These are phyloP conservation scores for Penicillium vulpinum DNA, from an alignment of 2,329 filamentous ascomycete species.

Conservation along the genomic window DNA sequence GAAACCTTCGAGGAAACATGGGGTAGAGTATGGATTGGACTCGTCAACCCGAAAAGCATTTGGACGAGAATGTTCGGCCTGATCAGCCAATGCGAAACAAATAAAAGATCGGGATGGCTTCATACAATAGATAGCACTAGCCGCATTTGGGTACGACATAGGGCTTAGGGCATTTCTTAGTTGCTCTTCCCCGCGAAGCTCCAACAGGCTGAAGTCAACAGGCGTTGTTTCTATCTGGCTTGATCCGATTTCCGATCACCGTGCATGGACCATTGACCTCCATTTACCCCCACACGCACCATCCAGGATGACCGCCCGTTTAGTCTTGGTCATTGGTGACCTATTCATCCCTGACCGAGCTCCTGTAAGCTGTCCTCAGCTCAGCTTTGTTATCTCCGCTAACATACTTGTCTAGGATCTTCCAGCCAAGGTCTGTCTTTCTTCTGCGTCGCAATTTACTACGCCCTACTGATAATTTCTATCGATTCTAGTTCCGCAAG, in stretches of 20 bases:
- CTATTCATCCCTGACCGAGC: slow-evolving; percentile 91
- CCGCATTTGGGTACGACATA: not conserved
- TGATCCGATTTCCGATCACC: not conserved
- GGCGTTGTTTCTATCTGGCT: slow-evolving; percentile 3
- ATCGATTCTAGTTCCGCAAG: slow-evolving; percentile 70
- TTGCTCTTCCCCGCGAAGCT: slow-evolving; percentile 23
- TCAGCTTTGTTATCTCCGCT: slow-evolving; percentile 18
- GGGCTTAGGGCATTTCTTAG: slow-evolving; percentile 19
- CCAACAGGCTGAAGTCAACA: slow-evolving; percentile 10
- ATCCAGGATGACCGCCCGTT: slow-evolving; percentile 70
- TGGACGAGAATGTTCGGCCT: slow-evolving; percentile 16
- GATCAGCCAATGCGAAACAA: slow-evolving; percentile 17
- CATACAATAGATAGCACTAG: slow-evolving; percentile 6
- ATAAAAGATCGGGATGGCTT: not conserved
- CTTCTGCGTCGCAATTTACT: not conserved
- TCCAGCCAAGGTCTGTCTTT: slow-evolving; percentile 70
- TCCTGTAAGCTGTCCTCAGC: slow-evolving; percentile 55
- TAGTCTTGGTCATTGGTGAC: slow-evolving; percentile 89
- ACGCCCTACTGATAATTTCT: not conserved
- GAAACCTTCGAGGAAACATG: not conserved
- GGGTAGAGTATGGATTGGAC: slow-evolving; percentile 8
- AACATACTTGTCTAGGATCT: slow-evolving; percentile 61
- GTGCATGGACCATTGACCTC: slow-evolving; percentile 33
- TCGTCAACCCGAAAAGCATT: slow-evolving; percentile 10
- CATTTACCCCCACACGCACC: slow-evolving; percentile 10